A percentile compares a stretch with the other conserved stretches of the same genome.
phyloP scores from a whole-genome alignment of 345 rosid species.

The Gossypium longicalyx region DNA sequence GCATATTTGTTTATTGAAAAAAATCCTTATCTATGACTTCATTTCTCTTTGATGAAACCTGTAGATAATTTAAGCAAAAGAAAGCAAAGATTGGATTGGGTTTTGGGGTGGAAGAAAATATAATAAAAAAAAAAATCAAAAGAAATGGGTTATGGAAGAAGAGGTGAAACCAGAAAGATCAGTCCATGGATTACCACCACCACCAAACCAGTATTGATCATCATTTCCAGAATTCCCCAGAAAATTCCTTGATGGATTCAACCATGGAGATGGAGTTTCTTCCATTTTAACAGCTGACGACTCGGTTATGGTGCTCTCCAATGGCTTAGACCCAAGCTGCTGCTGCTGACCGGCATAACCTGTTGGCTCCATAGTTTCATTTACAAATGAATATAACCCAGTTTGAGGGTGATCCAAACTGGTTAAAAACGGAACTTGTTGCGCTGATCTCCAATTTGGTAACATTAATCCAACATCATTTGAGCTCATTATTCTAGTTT shows the following conservation, averaged over 20 bases:
- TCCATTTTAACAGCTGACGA: constrained; percentile 37
- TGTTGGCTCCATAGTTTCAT: constrained; percentile 23
- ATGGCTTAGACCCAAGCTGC: constrained; percentile 22
- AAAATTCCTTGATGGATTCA: constrained; percentile 45
- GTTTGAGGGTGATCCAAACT: constrained; percentile 23
- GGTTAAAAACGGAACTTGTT: constrained; percentile 37
- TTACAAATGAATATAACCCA: constrained; percentile 34
- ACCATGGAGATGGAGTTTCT: constrained; percentile 26
- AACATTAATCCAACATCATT: constrained; percentile 22
- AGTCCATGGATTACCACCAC: constrained; percentile 40
- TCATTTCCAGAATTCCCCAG: constrained; percentile 37
- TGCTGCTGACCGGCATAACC: constrained; percentile 19
- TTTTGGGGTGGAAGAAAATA: neutral
- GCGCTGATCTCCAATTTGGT: constrained; percentile 31
- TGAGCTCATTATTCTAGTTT: constrained; percentile 10
- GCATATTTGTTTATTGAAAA: constrained; percentile 3
- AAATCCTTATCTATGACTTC: constrained; percentile 7
- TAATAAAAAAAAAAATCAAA: constrained; percentile 22
- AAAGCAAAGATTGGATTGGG: neutral
- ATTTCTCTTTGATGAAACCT: constrained; percentile 20
- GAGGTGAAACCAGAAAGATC: constrained; percentile 43
- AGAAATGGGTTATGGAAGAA: constrained; percentile 40
- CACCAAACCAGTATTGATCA: constrained; percentile 40
- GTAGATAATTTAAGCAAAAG: neutral
- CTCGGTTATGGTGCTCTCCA: constrained; percentile 23